These are phyloP conservation scores for Vaccinium myrtillus DNA, from an alignment of 148 eudicot genomes.

Conservation along the genomic window DNA sequence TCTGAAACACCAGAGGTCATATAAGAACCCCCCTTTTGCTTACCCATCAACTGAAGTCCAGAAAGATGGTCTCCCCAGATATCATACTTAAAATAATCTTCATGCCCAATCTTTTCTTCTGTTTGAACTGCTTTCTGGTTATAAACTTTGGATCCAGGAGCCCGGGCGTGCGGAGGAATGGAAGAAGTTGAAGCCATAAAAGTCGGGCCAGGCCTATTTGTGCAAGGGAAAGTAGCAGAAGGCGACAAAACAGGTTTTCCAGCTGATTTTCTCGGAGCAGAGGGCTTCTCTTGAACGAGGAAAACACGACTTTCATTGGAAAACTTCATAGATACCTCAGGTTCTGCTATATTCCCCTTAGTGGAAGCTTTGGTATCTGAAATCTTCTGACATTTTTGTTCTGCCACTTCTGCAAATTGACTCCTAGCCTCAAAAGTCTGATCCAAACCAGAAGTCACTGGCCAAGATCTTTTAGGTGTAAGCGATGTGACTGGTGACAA, in stretches of 20 bases:
- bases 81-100: slow-evolving; percentile 57
- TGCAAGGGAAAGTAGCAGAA: slow-evolving; percentile 61
- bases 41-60: slow-evolving; percentile 36
- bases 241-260: slow-evolving; percentile 44
- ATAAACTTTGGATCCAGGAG: slow-evolving; percentile 65
- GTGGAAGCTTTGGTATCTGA: slow-evolving; percentile 19
- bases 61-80: slow-evolving; percentile 90
- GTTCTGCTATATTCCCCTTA: slow-evolving; percentile 17
- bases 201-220: slow-evolving; percentile 25
- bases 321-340: slow-evolving; percentile 28
- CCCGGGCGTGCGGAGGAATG: slow-evolving; percentile 54
- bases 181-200: slow-evolving; percentile 34
- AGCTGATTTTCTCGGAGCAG: slow-evolving; percentile 26
- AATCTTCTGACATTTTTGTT: slow-evolving; percentile 21
- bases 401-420: slow-evolving; percentile 22
- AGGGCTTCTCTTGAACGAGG: slow-evolving; percentile 28
- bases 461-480: slow-evolving; percentile 37
- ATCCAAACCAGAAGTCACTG: slow-evolving; percentile 34
- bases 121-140: slow-evolving; percentile 28
- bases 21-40: slow-evolving; percentile 27
- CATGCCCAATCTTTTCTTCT: slow-evolving; percentile 28
- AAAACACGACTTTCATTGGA: slow-evolving; percentile 7
- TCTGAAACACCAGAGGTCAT: slow-evolving; percentile 29
- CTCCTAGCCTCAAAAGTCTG: slow-evolving; percentile 22
- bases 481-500: slow-evolving; percentile 51